These are phyloP conservation scores for Citrus mangshanensis DNA, from an alignment of 345 rosid genomes.

Conservation along the genomic window DNA sequence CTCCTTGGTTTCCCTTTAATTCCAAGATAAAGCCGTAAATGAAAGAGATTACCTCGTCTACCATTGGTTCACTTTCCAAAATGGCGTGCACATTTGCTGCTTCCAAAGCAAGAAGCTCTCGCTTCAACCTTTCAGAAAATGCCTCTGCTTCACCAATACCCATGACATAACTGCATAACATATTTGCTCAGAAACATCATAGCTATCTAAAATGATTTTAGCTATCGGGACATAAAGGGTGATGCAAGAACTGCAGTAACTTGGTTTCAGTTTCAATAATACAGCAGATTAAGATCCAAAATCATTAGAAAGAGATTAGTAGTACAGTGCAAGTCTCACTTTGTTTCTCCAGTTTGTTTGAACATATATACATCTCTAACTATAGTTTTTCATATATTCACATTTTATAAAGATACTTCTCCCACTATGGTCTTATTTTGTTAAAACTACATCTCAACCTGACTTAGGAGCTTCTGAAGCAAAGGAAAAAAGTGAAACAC, in stretches of 20 bases:
- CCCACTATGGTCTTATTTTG: neutral
- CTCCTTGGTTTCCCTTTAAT: neutral
- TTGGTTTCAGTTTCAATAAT: slow-evolving; percentile 4
- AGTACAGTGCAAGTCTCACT: neutral
- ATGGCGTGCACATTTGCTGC: slow-evolving; percentile 99
- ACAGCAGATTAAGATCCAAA: neutral
- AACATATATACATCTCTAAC: neutral
- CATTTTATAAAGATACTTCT: neutral
- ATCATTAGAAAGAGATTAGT: neutral
- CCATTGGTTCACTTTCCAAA: slow-evolving; percentile 91
- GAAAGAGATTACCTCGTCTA: slow-evolving; percentile 68
- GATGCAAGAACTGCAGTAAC: neutral
- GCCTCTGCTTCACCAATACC: slow-evolving; percentile 99
- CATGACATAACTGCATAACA: slow-evolving; percentile 81
- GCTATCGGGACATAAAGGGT: neutral
- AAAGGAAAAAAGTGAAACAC: slow-evolving; percentile 29
- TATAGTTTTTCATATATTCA: neutral
- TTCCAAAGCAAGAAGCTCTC: slow-evolving; percentile 97
- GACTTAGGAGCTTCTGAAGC: slow-evolving; percentile 3
- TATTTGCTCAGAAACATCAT: slow-evolving; percentile 6
- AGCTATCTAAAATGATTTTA: neutral
- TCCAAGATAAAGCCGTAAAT: neutral
- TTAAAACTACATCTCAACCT: neutral
- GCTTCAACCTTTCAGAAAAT: slow-evolving; percentile 94
- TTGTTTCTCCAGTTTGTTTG: neutral